phyloP scores from a whole-genome alignment of 495 filamentous ascomycete genomes.

The Annulohypoxylon stygium region DNA sequence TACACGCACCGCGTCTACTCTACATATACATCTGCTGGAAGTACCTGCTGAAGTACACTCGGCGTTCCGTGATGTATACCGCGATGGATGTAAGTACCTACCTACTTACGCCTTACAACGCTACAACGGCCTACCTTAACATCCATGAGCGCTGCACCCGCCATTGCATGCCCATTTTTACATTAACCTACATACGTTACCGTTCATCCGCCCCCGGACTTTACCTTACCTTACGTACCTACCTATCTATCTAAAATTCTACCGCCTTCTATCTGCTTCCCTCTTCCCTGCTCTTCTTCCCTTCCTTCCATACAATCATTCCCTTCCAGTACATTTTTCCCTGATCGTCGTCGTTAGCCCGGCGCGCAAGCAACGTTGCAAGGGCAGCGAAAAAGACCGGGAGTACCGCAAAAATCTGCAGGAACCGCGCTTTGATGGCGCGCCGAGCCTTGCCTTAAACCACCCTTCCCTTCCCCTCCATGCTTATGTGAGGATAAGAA shows the following conservation, averaged over 20 bases:
- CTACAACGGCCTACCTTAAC: too few species aligned
- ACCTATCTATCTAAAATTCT: too few species aligned
- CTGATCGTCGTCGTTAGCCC: not conserved
- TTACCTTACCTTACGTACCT: too few species aligned
- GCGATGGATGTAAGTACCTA: not conserved
- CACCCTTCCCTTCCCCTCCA: too few species aligned
- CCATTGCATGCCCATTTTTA: not conserved
- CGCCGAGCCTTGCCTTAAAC: not conserved
- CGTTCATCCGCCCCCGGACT: too few species aligned
- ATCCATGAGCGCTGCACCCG: not conserved
- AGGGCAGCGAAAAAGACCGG: not conserved
- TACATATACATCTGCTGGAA: not conserved
- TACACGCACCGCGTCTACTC: not conserved
- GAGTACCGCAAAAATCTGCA: not conserved
- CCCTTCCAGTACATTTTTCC: not conserved
- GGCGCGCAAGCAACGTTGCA: slow-evolving; percentile 1
- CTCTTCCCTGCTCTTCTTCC: too few species aligned
- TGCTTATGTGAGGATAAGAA: not conserved
- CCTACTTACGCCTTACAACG: not conserved
- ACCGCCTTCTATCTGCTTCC: too few species aligned
- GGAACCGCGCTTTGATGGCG: not conserved
- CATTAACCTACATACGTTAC: too few species aligned
- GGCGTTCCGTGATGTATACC: not conserved
- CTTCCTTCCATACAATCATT: not conserved
- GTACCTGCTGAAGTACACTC: not conserved